Percentiles rank a stretch among this genome's conserved stretches.
These are phyloP conservation scores for Pogostemon cablin DNA, from an alignment of 257 asterid genomes.

Conservation along the genomic window DNA sequence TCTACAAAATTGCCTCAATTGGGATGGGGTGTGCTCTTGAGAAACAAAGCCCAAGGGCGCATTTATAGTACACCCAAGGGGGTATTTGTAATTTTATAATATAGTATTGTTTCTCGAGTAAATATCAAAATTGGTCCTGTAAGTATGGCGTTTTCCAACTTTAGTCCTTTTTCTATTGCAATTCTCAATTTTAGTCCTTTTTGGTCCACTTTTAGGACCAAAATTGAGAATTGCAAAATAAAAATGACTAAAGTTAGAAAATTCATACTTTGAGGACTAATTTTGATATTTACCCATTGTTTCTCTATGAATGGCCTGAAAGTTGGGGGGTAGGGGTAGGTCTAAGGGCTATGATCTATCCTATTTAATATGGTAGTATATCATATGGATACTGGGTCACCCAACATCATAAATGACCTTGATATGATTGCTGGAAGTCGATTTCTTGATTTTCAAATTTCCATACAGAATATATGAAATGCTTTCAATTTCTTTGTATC, in stretches of 20 bases:
- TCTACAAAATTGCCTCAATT: neutral
- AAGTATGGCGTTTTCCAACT: no score
- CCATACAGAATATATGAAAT: neutral
- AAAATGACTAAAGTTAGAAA: no score
- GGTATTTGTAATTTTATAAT: neutral
- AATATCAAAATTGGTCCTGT: no score
- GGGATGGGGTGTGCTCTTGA: neutral
- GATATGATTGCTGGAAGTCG: neutral
- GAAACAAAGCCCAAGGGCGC: neutral
- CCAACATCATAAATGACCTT: no score
- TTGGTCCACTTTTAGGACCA: no score
- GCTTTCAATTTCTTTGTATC: neutral
- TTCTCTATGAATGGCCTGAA: neutral
- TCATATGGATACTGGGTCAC: no score
- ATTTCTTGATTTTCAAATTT: slow-evolving; percentile 2
- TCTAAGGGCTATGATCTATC: neutral
- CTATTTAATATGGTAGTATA: neutral
- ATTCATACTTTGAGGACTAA: no score
- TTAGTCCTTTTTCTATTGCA: no score
- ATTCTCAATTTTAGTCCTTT: no score
- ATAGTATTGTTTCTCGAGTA: neutral
- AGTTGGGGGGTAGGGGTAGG: neutral
- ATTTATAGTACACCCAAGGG: neutral
- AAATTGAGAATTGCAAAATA: no score
- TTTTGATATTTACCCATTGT: no score